These are phyloP conservation scores for Pinus albicaulis DNA, from an alignment of 75 land plant genomes.

Conservation along the genomic window DNA sequence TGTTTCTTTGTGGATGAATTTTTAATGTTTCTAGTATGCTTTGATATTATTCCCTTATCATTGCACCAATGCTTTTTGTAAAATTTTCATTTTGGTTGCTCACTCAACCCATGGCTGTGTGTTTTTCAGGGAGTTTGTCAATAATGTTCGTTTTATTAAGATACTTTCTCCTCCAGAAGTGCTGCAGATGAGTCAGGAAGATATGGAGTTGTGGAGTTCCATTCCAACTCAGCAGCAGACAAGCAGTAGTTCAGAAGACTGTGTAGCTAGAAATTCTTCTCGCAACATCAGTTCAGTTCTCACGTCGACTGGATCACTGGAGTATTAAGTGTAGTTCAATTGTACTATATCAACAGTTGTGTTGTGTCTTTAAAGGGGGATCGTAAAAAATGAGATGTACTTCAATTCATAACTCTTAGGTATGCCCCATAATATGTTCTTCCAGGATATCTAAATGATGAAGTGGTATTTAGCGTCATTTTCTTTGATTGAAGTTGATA, in stretches of 20 bases:
- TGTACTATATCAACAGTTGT: conserved; percentile 3
- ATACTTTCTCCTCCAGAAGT: conserved; percentile 88
- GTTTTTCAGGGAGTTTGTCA: conserved; percentile 82
- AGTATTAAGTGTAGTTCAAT: conserved; percentile 26
- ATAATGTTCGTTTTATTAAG: conserved; percentile 81
- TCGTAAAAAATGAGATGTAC: too few relatives aligned
- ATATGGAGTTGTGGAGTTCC: conserved; percentile 57
- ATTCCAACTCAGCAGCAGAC: conserved; percentile 58
- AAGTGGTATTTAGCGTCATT: too few relatives aligned
- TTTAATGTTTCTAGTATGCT: not conserved
- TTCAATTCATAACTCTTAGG: too few relatives aligned
- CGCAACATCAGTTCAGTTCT: conserved; percentile 47
- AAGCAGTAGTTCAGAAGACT: conserved; percentile 63
- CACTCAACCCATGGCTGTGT: not conserved
- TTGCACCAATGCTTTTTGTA: too few relatives aligned
- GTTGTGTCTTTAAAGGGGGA: not conserved
- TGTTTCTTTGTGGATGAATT: not conserved
- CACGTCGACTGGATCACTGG: conserved; percentile 52
- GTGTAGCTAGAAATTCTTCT: conserved; percentile 32
- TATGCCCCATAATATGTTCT: too few relatives aligned
- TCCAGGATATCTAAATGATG: too few relatives aligned
- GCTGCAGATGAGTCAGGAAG: conserved; percentile 81
- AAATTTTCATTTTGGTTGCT: too few relatives aligned
- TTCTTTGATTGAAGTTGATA: too few relatives aligned
- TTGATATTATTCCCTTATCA: too few relatives aligned